Base-by-base conservation (phyloP, 495 filamentous ascomycete genomes). In the Monascus purpureus region DNA sequence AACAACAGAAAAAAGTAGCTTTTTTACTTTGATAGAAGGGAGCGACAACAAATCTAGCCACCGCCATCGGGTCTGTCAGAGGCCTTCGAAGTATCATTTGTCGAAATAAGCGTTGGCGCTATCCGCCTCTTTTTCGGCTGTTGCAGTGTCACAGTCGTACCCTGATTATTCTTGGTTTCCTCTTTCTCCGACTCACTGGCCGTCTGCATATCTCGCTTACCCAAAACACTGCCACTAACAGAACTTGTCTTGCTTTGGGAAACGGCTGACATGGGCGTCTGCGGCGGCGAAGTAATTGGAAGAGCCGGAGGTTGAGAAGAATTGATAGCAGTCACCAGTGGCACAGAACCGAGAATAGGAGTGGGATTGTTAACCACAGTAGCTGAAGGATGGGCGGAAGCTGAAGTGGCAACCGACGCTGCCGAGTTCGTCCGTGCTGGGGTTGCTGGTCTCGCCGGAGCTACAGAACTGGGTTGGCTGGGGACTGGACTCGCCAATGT, bases 361-460 rank as follows among this genome's bases (percentile, higher is more conserved):
- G 81, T 78, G 8, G 84, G 82, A 39, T 93, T 88, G 49, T 71
- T 87, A 30, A 82, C 67, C 2, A 75, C 55, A 12, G 47, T 36
- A 11, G 44, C 46, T 6, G 50, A 31, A 35, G 50, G 52, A 28
- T 62, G 53, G 3, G 50, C 31, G 19, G 67, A 62, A 11, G 59
- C 55, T 33, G 63, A 57, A 0, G 84, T 92, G 6, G 75, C 68
- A 11, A 87, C 67, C n/a, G 86, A 94, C 2, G 82, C 86, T 3
- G 77, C 68, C 6, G 90, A 94, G 39, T 80, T 92, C 1, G 85
- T 88, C 25, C 88, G 65, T 2, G 82, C 70, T 11, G 82, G 84
- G 15, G 80, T 86, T 5, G 73, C 68, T 7, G 82, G 81, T 13
- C 75, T 75, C 1, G 42, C 58, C 38, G 53, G 68, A 48, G 29